phyloP scores from a whole-genome alignment of 495 filamentous ascomycete genomes.

The Trichocladium uniseriatum region DNA sequence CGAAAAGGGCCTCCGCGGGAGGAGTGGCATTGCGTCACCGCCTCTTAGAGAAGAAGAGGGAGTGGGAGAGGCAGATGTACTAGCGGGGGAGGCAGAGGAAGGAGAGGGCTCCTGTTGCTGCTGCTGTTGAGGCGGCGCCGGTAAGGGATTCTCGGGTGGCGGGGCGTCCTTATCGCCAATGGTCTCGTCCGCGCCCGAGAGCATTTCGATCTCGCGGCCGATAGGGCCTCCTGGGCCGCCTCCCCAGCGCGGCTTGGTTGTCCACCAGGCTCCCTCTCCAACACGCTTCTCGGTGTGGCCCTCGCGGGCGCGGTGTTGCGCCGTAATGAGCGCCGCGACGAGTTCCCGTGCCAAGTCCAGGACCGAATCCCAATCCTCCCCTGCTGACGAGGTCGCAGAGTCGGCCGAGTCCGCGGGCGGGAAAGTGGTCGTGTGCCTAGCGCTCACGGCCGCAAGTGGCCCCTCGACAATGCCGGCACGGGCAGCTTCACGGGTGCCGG shows the following conservation, averaged over 20 bases:
- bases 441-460: constrained; percentile 57
- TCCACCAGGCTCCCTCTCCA: constrained; percentile 78
- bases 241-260: constrained; percentile 63
- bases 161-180: constrained; percentile 38
- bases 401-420: constrained; percentile 12
- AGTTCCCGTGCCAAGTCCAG: constrained; percentile 68
- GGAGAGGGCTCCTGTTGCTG: no score
- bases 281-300: constrained; percentile 54
- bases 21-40: background rate
- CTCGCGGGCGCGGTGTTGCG: constrained; percentile 73
- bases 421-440: constrained; percentile 44
- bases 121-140: background rate
- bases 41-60: background rate
- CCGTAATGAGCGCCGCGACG: constrained; percentile 62
- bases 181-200: constrained; percentile 25
- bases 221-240: constrained; percentile 58
- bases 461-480: constrained; percentile 68
- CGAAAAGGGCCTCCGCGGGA: constrained; percentile 6
- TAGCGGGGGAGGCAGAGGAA: background rate
- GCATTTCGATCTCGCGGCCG: constrained; percentile 44
- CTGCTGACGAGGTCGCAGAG: no score
- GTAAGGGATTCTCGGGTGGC: background rate
- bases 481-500: constrained; percentile 57
- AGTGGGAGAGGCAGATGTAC: background rate
- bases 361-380: constrained; percentile 42